These are phyloP conservation scores for Salvia hispanica DNA, from an alignment of 257 asterid genomes.

Conservation along the genomic window DNA sequence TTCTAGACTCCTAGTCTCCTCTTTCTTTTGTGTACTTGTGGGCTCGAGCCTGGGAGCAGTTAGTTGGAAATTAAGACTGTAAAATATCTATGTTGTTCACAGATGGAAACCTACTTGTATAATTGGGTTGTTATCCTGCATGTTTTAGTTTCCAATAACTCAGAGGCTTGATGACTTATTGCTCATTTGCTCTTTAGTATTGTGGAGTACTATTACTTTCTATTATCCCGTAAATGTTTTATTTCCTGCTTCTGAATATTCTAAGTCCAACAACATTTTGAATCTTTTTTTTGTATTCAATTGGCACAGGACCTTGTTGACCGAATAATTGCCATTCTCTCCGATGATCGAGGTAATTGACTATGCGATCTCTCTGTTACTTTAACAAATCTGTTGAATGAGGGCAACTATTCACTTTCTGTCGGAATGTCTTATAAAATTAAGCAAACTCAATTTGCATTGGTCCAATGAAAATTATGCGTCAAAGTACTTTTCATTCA, in stretches of 20 bases:
- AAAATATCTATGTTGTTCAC: slow-evolving; percentile 12
- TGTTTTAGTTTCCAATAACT: not conserved
- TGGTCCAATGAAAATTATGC: slow-evolving; percentile 3
- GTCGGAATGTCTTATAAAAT: not conserved
- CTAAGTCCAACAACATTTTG: slow-evolving; percentile 18
- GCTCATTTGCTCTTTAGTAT: not conserved
- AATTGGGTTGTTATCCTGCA: not conserved
- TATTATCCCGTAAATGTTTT: not conserved
- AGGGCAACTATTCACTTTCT: slow-evolving; percentile 17
- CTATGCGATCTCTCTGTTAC: slow-evolving; percentile 19
- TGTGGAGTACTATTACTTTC: not conserved
- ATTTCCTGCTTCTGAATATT: slow-evolving; percentile 14
- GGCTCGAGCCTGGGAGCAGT: slow-evolving; percentile 9
- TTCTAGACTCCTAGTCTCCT: slow-evolving; percentile 11
- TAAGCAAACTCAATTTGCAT: slow-evolving; percentile 16
- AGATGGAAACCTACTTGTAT: not conserved
- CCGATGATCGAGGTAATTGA: slow-evolving; percentile 81
- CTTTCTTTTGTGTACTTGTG: slow-evolving; percentile 8
- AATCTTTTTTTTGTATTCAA: slow-evolving; percentile 19
- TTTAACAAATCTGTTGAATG: slow-evolving; percentile 9
- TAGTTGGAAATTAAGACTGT: slow-evolving; percentile 5
- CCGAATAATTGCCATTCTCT: slow-evolving; percentile 69
- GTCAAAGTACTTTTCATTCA: slow-evolving; percentile 1
- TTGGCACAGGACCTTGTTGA: slow-evolving; percentile 88
- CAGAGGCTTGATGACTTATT: not conserved